Percentiles rank a stretch among this genome's conserved stretches.
phyloP scores from a whole-genome alignment of 805 yeast species.

The Ogataea philodendri region DNA sequence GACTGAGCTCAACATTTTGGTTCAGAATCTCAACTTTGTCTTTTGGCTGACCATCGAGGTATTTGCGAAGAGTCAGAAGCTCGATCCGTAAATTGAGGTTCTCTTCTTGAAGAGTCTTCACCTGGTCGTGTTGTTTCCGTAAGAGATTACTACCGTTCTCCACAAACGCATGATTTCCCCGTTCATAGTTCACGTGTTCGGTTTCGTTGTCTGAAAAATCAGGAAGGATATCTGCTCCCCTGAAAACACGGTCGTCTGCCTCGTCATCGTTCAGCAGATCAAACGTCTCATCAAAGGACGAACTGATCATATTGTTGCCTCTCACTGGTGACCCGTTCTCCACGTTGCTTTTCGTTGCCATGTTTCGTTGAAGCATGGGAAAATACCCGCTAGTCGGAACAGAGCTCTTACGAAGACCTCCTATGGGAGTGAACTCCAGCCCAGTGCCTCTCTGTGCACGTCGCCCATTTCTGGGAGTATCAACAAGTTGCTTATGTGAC shows the following conservation, averaged over 20 bases:
- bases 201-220: constrained; percentile 22
- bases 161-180: constrained; percentile 11
- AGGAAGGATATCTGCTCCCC: constrained; percentile 30
- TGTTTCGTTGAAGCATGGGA: constrained; percentile 18
- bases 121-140: constrained; percentile 28
- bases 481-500: constrained; percentile 29
- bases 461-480: constrained; percentile 29
- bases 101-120: constrained; percentile 36
- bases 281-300: constrained; percentile 27
- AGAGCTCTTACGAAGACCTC: constrained; percentile 21
- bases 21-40: constrained; percentile 39
- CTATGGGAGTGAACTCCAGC: constrained; percentile 45
- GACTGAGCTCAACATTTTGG: constrained; percentile 36
- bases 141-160: constrained; percentile 25
- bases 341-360: constrained; percentile 18
- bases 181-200: constrained; percentile 3
- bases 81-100: constrained; percentile 44
- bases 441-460: constrained; percentile 21
- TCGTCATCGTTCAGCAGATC: constrained; percentile 20
- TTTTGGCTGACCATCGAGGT: constrained; percentile 41
- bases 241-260: constrained; percentile 21
- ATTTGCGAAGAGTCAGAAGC: constrained; percentile 38
- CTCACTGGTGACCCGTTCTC: constrained; percentile 19
- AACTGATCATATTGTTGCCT: constrained; percentile 12
- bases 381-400: constrained; percentile 13